Evolutionary conservation across 768 basidiomycete genomes (phyloP), one percentile per base, ranked within the genome.

Genomic region (Lactarius psammicola): DNA sequence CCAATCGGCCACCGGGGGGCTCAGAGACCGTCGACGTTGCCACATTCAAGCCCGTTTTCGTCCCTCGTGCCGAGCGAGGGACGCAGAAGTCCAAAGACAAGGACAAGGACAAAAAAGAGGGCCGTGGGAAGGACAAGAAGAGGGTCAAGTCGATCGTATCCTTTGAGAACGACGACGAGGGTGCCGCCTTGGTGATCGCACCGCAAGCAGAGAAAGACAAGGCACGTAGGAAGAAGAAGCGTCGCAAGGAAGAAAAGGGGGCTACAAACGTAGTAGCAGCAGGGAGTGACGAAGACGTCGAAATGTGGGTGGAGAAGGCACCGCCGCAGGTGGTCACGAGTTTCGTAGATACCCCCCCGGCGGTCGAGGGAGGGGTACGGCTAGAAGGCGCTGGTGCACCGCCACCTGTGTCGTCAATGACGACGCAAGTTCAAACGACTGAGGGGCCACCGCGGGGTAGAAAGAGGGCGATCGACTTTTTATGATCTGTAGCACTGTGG

Each of bases 31-130:
- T 83, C 9, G 89, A 94, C 72, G 69, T 87, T 31, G 76, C 81
- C n/a, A 86, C 87, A 0, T 98, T 96, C 81, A 92, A 88, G 71
- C 95, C 95, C 1, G 91, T 87, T 0, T 98, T 98, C 74, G 85
- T 92, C 9, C 86, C 87, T 7, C 83, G 86, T n/a, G 76, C 77
- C 15, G 75, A 75, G 36, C 77, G 79, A 9, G 77, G 76, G 23
- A 64, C 74, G 2, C 78, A 77, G 57, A 78, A 76, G 62, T 68
- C 74, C 33, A 64, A 58, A 20, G 57, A 42, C 63, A 64, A 64
- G 30, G 20, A 36, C 2, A 78, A 77, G 17, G 61, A 77, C 30
- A 56, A 57, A 31, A 66, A 57, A 33, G 60, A 57, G 1, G 65
- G 26, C n/a, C 65, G 76, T 49, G 72, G 74, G 23, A 81, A 84